Percentiles rank a stretch among this genome's conserved stretches.
phyloP scores from a whole-genome alignment of 768 basidiomycete genomes.

The Tephrocybe rancida region DNA sequence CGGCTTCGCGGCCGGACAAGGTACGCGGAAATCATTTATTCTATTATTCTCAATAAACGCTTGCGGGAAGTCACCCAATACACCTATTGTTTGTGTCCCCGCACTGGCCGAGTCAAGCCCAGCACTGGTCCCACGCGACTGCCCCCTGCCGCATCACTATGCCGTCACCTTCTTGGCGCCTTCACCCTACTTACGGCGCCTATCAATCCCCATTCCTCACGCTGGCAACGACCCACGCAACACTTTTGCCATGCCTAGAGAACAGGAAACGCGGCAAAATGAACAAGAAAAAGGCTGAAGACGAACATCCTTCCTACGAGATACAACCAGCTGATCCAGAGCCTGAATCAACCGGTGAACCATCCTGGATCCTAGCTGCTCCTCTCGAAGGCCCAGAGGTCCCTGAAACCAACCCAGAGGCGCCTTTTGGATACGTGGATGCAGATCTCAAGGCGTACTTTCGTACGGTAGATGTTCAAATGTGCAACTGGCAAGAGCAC shows the following conservation, averaged over 20 bases:
- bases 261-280: constrained; percentile 21
- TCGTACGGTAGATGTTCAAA: constrained; percentile 82
- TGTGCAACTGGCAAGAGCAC: constrained; percentile 82
- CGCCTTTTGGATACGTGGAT: constrained; percentile 90
- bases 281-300: constrained; percentile 13
- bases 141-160: too few relatives aligned
- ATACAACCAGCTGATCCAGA: constrained; percentile 18
- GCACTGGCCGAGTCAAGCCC: too few relatives aligned
- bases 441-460: constrained; percentile 94
- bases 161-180: too few relatives aligned
- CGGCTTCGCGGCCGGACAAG: too few relatives aligned
- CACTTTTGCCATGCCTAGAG: constrained; percentile 17
- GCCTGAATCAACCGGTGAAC: constrained; percentile 37
- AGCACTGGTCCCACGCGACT: too few relatives aligned
- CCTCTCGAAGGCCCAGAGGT: constrained; percentile 26
- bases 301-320: neutral
- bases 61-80: too few relatives aligned
- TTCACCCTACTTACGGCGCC: too few relatives aligned
- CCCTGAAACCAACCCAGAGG: constrained; percentile 55
- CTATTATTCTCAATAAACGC: too few relatives aligned
- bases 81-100: too few relatives aligned
- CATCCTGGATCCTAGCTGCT: constrained; percentile 71
- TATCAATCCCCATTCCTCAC: too few relatives aligned
- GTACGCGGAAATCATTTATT: too few relatives aligned
- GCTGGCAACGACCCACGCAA: too few relatives aligned